phyloP scores from a whole-genome alignment of 2,329 filamentous ascomycete genomes.

The Apiospora aurea region DNA sequence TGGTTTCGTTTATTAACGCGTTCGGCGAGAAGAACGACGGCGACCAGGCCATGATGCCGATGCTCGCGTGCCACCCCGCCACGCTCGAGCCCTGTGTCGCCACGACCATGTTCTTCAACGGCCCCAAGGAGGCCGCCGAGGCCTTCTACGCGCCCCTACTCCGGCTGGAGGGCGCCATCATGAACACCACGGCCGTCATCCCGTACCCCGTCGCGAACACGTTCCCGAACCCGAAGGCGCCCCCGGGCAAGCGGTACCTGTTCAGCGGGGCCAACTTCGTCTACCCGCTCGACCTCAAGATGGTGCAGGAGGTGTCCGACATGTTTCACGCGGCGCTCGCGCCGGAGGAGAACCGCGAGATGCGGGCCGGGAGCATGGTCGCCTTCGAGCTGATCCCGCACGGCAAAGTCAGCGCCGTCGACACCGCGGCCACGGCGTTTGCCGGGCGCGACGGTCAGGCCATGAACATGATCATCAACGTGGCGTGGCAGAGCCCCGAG shows the following conservation, averaged over 20 bases:
- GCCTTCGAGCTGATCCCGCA: conserved; percentile 53
- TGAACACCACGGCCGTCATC: conserved; percentile 23
- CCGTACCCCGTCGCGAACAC: conserved; percentile 39
- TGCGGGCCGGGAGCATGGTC: conserved; percentile 42
- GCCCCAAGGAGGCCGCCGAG: conserved; percentile 24
- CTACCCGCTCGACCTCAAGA: conserved; percentile 46
- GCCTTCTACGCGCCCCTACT: conserved; percentile 23
- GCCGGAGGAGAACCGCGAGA: conserved; percentile 33
- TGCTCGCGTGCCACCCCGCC: conserved; percentile 40
- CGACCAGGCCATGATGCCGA: conserved; percentile 29
- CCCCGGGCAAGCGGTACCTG: conserved; percentile 46
- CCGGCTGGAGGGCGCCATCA: conserved; percentile 9
- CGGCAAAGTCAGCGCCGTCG: conserved; percentile 45
- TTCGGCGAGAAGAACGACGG: conserved; percentile 36
- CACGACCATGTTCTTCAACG: conserved; percentile 25
- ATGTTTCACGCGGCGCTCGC: conserved; percentile 36
- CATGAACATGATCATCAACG: conserved; percentile 50
- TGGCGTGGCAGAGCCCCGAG: conserved; percentile 48
- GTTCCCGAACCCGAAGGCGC: conserved; percentile 49
- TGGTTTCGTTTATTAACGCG: conserved; percentile 43
- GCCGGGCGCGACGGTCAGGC: conserved; percentile 50
- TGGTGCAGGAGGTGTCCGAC: conserved; percentile 42
- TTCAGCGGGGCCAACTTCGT: conserved; percentile 53
- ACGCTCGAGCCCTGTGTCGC: conserved; percentile 27
- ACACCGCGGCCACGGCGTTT: conserved; percentile 49